Percentiles rank a stretch among this genome's conserved stretches.
These are phyloP conservation scores for Russula vinacea DNA, from an alignment of 768 basidiomycete genomes.

Conservation along the genomic window DNA sequence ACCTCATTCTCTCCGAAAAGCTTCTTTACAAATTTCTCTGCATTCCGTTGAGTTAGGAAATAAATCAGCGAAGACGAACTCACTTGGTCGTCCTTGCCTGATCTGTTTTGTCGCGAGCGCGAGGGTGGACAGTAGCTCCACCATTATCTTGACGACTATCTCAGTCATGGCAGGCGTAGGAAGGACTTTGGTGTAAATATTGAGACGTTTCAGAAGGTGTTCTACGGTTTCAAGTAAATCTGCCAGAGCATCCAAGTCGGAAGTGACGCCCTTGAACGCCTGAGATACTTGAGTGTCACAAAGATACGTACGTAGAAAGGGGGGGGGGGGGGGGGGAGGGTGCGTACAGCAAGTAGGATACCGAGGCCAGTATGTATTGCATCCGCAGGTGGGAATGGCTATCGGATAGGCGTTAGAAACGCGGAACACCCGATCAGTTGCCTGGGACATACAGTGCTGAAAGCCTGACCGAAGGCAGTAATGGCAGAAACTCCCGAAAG, in stretches of 20 bases:
- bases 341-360: background rate
- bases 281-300: background rate
- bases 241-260: background rate
- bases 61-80: background rate
- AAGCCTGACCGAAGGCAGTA: background rate
- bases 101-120: background rate
- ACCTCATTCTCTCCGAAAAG: constrained; percentile 1
- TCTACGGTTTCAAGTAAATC: background rate
- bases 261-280: background rate
- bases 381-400: background rate
- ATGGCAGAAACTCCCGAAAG: background rate
- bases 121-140: background rate
- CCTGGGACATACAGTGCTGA: background rate
- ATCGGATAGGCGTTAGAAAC: constrained; percentile 31
- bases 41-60: background rate
- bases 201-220: background rate
- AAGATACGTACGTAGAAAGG: background rate
- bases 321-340: too few relatives aligned
- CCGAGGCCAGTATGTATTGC: background rate
- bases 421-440: background rate
- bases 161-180: background rate
- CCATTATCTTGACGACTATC: constrained; percentile 1
- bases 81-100: background rate
- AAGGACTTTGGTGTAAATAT: background rate
- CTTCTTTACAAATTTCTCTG: background rate